Evolutionary conservation across 2,329 filamentous ascomycete species (phyloP), one percentile per base, ranked within the genome.

Genomic region (Diaporthe sp.): DNA sequence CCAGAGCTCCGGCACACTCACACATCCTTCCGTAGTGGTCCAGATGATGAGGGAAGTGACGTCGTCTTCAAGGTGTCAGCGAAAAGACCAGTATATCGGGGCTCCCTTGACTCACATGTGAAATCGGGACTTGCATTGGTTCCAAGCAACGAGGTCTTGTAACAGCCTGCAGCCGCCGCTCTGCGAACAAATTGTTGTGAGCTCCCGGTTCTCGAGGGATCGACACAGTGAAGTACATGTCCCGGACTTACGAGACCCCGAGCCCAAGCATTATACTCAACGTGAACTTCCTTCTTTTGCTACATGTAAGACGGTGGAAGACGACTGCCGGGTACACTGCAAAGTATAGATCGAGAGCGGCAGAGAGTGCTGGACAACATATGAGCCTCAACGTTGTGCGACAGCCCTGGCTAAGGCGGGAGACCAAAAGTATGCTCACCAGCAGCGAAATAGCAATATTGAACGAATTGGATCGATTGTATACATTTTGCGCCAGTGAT

Each of bases 321-420:
- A 70, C 49, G 34, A 42, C n/a, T 22, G 34, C 65, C 13, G 65
- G 65, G 49, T 70, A 70, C 49, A 55, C 31, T n/a, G 65, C 49
- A 55, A 70, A 70, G 28, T 55, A 70, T 28, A 70, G 49, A 55
- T 70, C 49, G 34, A 70, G 49, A 55, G 65, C 65, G n/a, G 65
- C 65, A 42, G 65, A 70, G 65, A 70, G 49, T 22, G 65, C 65
- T 70, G 22, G 34, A 42, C 31, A 42, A 55, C 3, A 37, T 4
- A 4, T 70, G 15, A 70, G 65, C 49, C 31, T 53, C 31, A 13
- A 28, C 25, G 15, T 12, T 15, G 9, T 31, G 22, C 5, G 8
- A 19, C 9, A 53, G n/a, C 15, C 37, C 15, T 8, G 34, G 34
- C 31, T 2, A 6, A 12, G 39, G 25, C 2, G 13, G 34, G 15